Conservation (phyloP, 768 basidiomycete genomes). For the Terana coerulea region DNA sequence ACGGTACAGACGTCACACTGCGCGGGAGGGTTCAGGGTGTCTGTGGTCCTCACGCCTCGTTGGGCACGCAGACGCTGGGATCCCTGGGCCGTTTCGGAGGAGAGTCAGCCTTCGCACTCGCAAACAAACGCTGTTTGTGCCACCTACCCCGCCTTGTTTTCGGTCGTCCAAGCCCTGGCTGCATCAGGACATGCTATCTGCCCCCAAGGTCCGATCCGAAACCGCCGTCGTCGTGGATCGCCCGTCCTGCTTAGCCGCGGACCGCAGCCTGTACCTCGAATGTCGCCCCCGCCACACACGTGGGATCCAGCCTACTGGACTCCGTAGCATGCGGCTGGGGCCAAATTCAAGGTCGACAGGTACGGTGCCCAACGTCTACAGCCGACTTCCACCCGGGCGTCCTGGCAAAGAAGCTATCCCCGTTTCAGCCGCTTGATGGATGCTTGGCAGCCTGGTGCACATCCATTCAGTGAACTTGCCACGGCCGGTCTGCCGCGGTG, state of each 20-base stretch:
- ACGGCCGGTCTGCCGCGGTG: background rate
- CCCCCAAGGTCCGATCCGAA: constrained; percentile 13
- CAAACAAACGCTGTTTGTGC: constrained; percentile 4
- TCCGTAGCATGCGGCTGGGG: constrained; percentile 6
- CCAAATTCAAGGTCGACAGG: constrained; percentile 9
- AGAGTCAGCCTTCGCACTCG: background rate
- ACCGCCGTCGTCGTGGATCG: constrained; percentile 7
- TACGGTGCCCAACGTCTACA: constrained; percentile 1
- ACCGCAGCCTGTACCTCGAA: constrained; percentile 3
- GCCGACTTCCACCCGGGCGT: constrained; percentile 14
- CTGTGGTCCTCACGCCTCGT: constrained; percentile 4
- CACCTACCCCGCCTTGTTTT: constrained; percentile 8
- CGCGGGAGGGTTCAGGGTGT: background rate
- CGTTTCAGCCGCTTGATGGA: constrained; percentile 11
- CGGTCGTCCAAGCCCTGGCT: background rate
- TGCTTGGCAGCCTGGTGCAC: constrained; percentile 4
- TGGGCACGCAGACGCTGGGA: constrained; percentile 5
- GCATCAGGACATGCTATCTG: constrained; percentile 11
- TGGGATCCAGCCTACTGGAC: background rate
- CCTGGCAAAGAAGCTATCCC: constrained; percentile 8
- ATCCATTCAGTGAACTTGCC: background rate
- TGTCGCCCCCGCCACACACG: background rate
- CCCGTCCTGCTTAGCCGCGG: background rate
- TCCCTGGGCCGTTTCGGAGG: constrained; percentile 2
- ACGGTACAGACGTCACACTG: constrained; percentile 7